Conservation (phyloP, 441 rosid genomes). For the Flueggea neowawraea region DNA sequence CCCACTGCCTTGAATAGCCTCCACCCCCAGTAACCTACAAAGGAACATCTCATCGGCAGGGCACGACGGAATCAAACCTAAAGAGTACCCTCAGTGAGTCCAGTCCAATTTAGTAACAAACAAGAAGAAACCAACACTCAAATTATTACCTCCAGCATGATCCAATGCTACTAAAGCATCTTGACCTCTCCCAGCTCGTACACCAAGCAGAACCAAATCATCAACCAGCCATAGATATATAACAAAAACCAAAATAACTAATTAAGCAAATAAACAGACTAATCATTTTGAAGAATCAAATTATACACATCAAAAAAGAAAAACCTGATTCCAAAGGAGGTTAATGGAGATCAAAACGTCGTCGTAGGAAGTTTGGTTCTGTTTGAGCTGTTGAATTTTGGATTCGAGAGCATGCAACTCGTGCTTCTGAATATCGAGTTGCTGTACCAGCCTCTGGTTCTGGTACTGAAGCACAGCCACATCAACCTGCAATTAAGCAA, state of each 20-base stretch:
- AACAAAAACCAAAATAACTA: not conserved
- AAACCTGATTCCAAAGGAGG: conserved; percentile 84
- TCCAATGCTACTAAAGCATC: conserved; percentile 43
- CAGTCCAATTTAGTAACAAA: not conserved
- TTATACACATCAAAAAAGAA: not conserved
- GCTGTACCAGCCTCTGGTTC: conserved; percentile 87
- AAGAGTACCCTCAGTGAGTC: conserved; percentile 9
- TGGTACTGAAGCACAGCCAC: conserved; percentile 75
- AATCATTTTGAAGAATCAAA: not conserved
- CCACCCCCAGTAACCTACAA: conserved; percentile 70
- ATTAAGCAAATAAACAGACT: conserved; percentile 4
- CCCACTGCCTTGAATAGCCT: conserved; percentile 41
- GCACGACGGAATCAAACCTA: conserved; percentile 77
- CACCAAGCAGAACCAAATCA: conserved; percentile 76
- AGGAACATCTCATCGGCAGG: conserved; percentile 80
- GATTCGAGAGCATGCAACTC: conserved; percentile 66
- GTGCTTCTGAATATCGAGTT: conserved; percentile 66
- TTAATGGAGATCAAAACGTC: conserved; percentile 55
- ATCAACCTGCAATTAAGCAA: conserved; percentile 44
- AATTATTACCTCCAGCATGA: conserved; percentile 46
- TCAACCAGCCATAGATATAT: conserved; percentile 63
- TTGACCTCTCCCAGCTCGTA: conserved; percentile 63
- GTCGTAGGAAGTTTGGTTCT: conserved; percentile 65
- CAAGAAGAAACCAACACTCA: not conserved
- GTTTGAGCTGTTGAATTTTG: conserved; percentile 47